Conservation (phyloP, 352 stramenopile species). For the Globisporangium iwayamae region DNA sequence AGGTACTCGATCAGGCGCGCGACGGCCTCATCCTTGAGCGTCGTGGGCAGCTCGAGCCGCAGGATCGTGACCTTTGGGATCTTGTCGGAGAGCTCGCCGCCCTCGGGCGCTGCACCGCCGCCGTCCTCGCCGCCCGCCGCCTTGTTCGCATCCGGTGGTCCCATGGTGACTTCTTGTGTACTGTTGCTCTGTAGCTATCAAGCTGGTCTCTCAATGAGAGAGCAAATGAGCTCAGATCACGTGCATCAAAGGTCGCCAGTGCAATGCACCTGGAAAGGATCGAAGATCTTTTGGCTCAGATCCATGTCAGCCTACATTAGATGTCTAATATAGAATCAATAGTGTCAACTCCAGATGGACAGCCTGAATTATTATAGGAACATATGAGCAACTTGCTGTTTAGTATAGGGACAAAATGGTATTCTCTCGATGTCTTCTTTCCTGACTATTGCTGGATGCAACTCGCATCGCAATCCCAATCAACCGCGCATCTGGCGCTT, state of each 20-base stretch:
- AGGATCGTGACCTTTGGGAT: constrained; percentile 64
- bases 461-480: neutral
- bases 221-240: too few relatives aligned
- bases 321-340: too few relatives aligned
- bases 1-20: constrained; percentile 34
- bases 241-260: neutral
- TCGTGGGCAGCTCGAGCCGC: constrained; percentile 58
- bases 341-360: neutral
- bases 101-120: constrained; percentile 14
- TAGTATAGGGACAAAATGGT: neutral
- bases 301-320: neutral
- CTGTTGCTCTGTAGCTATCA: neutral
- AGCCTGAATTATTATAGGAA: neutral
- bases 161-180: constrained; percentile 21
- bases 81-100: constrained; percentile 20
- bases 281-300: too few relatives aligned
- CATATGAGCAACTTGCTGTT: neutral
- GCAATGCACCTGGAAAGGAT: neutral
- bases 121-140: constrained; percentile 12
- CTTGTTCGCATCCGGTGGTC: constrained; percentile 45
- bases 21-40: constrained; percentile 73
- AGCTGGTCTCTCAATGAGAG: neutral
- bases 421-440: neutral
- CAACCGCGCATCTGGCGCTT: constrained; percentile 2
- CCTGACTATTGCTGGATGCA: neutral